Percentiles rank a stretch among this genome's conserved stretches.
phyloP scores from a whole-genome alignment of 176 grass and related monocot species.

The Juncus inflexus region DNA sequence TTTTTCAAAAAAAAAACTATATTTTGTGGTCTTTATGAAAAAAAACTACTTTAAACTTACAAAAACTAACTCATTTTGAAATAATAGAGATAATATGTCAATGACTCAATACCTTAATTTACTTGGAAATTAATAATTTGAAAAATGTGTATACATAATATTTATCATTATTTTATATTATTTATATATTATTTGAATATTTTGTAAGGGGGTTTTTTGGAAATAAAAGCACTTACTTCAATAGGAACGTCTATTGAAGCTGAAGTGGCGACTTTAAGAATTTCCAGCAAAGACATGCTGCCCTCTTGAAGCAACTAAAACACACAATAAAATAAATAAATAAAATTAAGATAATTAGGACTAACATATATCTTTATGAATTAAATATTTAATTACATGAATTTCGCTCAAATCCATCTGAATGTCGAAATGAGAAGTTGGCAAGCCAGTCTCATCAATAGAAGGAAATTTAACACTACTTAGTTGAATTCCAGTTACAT shows the following conservation, averaged over 20 bases:
- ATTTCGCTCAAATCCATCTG: conserved; percentile 94
- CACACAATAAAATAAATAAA: conserved; percentile 11
- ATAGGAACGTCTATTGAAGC: conserved; percentile 78
- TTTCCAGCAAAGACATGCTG: conserved; percentile 75
- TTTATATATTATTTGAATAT: background rate
- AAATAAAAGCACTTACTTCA: conserved; percentile 56
- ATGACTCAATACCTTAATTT: too few species aligned
- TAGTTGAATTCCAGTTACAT: conserved; percentile 79
- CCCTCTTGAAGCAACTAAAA: conserved; percentile 87
- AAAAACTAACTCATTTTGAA: too few species aligned
- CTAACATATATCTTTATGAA: too few species aligned
- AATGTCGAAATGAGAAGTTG: conserved; percentile 80
- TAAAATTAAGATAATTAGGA: conserved; percentile 24
- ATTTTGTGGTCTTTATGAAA: too few species aligned
- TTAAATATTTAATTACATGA: conserved; percentile 48
- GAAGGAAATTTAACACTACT: conserved; percentile 59
- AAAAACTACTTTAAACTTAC: too few species aligned
- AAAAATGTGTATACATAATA: background rate
- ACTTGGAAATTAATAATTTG: too few species aligned
- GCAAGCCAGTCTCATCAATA: conserved; percentile 66
- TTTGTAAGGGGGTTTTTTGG: background rate
- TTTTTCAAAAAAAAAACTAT: too few species aligned
- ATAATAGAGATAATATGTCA: too few species aligned
- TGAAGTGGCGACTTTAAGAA: conserved; percentile 75
- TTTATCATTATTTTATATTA: conserved; percentile 6